Percentiles rank a stretch among this genome's conserved stretches.
phyloP scores from a whole-genome alignment of 2,329 filamentous ascomycete species.

The Colletotrichum tropicale region DNA sequence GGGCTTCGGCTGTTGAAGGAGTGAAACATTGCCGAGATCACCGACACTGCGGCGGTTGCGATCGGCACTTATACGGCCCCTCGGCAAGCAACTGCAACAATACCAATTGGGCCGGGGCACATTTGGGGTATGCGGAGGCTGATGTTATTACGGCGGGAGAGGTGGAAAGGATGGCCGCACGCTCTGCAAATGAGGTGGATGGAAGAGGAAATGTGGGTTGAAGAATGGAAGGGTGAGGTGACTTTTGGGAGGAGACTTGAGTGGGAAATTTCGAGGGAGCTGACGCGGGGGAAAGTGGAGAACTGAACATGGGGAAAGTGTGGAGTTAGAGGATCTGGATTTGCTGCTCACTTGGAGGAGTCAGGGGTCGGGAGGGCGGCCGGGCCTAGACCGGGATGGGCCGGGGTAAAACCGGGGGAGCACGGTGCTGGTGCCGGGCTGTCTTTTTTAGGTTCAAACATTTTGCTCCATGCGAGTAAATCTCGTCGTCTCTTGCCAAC shows the following conservation, averaged over 20 bases:
- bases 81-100: not conserved
- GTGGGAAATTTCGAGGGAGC: not conserved
- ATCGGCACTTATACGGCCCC: not conserved
- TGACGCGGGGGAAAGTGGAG: not conserved
- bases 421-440: not conserved
- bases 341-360: not conserved
- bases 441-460: not conserved
- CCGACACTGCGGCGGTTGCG: not conserved
- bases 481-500: not conserved
- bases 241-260: not conserved
- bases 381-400: not conserved
- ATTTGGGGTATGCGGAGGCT: conserved; percentile 4
- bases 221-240: not conserved
- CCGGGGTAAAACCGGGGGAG: not conserved
- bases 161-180: not conserved
- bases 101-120: not conserved
- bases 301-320: not conserved
- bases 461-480: accelerated
- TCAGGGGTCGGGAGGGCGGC: not conserved
- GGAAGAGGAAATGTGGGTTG: not conserved
- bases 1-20: conserved; percentile 10
- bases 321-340: not conserved
- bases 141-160: not conserved
- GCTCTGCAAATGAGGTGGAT: not conserved
- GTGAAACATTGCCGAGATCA: conserved; percentile 10